These are phyloP conservation scores for Lindgomyces ingoldianus DNA, from an alignment of 495 filamentous ascomycete genomes.

Conservation along the genomic window DNA sequence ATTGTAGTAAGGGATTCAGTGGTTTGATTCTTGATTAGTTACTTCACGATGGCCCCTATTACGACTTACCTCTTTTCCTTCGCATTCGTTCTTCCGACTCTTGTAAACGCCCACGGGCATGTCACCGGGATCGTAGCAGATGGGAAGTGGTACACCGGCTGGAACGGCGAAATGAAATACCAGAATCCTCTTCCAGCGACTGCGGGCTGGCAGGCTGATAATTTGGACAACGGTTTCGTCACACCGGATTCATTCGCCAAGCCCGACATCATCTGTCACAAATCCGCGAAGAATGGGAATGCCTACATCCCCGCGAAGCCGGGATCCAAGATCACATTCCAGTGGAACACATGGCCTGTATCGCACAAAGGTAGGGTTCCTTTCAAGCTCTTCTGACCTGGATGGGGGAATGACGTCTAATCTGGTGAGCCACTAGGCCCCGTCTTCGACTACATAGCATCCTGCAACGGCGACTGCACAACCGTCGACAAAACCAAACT, in stretches of 20 bases:
- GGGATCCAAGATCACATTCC: constrained; percentile 48
- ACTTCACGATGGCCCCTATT: constrained; percentile 5
- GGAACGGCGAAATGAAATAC: constrained; percentile 50
- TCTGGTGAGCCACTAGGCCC: constrained; percentile 31
- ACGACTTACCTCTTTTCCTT: neutral
- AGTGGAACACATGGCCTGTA: constrained; percentile 41
- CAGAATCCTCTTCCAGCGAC: constrained; percentile 45
- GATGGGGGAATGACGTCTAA: too few species aligned
- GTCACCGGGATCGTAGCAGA: constrained; percentile 34
- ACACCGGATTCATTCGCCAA: constrained; percentile 49
- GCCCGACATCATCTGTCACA: constrained; percentile 58
- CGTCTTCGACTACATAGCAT: constrained; percentile 36
- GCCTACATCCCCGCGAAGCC: constrained; percentile 49
- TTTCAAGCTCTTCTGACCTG: neutral
- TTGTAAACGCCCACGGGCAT: constrained; percentile 32
- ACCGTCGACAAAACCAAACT: constrained; percentile 41
- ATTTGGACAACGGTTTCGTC: constrained; percentile 63
- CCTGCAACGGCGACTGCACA: constrained; percentile 32
- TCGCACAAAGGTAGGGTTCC: constrained; percentile 25
- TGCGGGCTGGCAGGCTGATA: constrained; percentile 57
- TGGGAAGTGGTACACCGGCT: constrained; percentile 49
- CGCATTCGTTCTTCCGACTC: neutral
- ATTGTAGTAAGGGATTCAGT: too few species aligned
- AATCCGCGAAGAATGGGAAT: constrained; percentile 53
- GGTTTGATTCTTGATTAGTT: too few species aligned